These are phyloP conservation scores for Hordeum pubiflorum DNA, from an alignment of 202 grass and related monocot genomes.

Conservation along the genomic window DNA sequence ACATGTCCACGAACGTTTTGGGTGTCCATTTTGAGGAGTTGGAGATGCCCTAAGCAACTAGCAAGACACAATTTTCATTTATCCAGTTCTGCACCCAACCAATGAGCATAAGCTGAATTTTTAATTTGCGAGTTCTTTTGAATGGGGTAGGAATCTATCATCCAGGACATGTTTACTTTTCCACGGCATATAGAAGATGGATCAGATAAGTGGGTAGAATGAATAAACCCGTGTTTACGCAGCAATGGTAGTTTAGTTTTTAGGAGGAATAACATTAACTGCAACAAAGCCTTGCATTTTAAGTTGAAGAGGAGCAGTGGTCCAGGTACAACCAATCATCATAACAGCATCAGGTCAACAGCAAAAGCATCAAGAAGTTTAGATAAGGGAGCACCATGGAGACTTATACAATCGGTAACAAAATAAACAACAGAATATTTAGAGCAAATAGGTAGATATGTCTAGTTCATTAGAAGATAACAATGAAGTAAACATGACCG, in stretches of 20 bases:
- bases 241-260: not conserved
- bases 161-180: not conserved
- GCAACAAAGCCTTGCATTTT: not conserved
- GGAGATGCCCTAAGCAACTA: not conserved
- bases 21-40: no score
- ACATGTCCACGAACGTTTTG: no score
- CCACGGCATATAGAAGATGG: not conserved
- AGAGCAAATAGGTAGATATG: no score
- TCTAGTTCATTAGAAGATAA: no score
- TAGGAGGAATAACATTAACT: not conserved
- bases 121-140: not conserved
- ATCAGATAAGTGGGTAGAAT: not conserved
- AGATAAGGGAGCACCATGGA: no score
- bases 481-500: no score
- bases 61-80: not conserved
- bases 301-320: not conserved
- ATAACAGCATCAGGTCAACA: not conserved
- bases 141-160: not conserved
- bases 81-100: not conserved
- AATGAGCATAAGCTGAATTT: not conserved
- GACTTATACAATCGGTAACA: no score
- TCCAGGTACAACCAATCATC: not conserved
- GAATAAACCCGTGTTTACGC: not conserved
- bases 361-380: no score
- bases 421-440: no score